phyloP scores from a whole-genome alignment of 495 filamentous ascomycete species.

The Hypomontagnella submonticulosa region DNA sequence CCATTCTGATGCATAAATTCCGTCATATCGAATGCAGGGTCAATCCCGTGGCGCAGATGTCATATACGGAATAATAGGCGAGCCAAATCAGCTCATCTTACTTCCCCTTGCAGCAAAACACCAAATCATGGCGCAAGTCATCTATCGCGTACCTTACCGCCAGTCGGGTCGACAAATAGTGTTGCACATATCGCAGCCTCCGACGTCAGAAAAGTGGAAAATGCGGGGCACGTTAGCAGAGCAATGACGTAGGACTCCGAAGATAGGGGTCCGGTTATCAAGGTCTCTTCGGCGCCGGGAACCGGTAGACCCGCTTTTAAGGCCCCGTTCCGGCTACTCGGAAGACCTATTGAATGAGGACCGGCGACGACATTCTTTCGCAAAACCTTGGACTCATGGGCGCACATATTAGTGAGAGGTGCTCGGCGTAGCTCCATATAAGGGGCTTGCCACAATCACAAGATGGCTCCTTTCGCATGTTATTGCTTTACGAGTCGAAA shows the following conservation, averaged over 20 bases:
- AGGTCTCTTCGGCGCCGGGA: too few relatives aligned
- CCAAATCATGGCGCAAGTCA: constrained; percentile 6
- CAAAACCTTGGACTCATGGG: too few relatives aligned
- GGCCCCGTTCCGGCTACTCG: constrained; percentile 3
- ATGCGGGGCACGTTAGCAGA: neutral
- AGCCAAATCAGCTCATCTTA: constrained; percentile 8
- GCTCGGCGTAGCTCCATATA: too few relatives aligned
- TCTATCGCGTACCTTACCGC: constrained; percentile 18
- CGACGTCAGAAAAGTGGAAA: constrained; percentile 34
- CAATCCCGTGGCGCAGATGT: neutral
- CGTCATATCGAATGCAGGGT: constrained; percentile 25
- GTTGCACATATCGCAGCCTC: neutral
- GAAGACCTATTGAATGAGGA: too few relatives aligned
- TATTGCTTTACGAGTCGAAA: too few relatives aligned
- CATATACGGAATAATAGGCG: constrained; percentile 1
- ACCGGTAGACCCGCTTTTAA: too few relatives aligned
- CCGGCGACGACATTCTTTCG: too few relatives aligned
- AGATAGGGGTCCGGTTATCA: constrained; percentile 10
- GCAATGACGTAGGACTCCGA: constrained; percentile 26
- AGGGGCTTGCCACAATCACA: too few relatives aligned
- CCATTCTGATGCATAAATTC: constrained; percentile 18
- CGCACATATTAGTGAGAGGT: too few relatives aligned
- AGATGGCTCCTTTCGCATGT: too few relatives aligned
- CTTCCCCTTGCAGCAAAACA: constrained; percentile 14
- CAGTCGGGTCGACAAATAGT: constrained; percentile 8